Conservation (phyloP, 441 rosid genomes). For the Euphorbia schlechtendalii region DNA sequence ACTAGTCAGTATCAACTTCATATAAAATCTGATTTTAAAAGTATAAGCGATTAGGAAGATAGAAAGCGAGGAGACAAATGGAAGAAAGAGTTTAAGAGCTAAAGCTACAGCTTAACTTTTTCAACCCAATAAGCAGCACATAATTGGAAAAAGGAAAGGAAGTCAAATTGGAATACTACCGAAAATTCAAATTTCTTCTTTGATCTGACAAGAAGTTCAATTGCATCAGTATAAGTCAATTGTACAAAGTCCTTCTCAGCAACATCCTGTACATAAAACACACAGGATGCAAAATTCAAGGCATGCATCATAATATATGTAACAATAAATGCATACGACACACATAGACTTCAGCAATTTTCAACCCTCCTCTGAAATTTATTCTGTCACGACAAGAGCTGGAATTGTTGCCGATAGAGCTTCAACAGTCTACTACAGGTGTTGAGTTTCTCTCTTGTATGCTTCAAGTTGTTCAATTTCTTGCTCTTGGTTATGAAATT, state of each 20-base stretch:
- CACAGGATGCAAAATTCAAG: conserved; percentile 14
- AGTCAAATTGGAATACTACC: conserved; percentile 52
- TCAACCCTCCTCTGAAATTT: too few species aligned
- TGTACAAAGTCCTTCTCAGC: conserved; percentile 87
- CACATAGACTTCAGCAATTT: too few species aligned
- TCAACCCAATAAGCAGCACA: background rate
- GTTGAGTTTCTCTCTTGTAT: too few species aligned
- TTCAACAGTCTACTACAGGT: too few species aligned
- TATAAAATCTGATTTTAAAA: background rate
- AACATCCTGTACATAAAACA: conserved; percentile 53
- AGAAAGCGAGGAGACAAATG: background rate
- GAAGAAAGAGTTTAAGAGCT: background rate
- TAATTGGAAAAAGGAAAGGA: background rate
- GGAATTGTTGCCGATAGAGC: too few species aligned
- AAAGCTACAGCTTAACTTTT: background rate
- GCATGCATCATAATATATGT: background rate
- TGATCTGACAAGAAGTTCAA: conserved; percentile 77
- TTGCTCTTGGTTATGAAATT: too few species aligned
- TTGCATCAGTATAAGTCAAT: conserved; percentile 77
- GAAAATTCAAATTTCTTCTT: conserved; percentile 81
- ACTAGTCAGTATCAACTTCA: too few species aligned
- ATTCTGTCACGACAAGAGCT: too few species aligned
- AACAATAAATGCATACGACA: background rate
- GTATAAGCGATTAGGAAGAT: background rate
- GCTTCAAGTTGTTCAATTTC: too few species aligned